These are phyloP conservation scores for Suillus fuscotomentosus DNA, from an alignment of 768 basidiomycete genomes.

Conservation along the genomic window DNA sequence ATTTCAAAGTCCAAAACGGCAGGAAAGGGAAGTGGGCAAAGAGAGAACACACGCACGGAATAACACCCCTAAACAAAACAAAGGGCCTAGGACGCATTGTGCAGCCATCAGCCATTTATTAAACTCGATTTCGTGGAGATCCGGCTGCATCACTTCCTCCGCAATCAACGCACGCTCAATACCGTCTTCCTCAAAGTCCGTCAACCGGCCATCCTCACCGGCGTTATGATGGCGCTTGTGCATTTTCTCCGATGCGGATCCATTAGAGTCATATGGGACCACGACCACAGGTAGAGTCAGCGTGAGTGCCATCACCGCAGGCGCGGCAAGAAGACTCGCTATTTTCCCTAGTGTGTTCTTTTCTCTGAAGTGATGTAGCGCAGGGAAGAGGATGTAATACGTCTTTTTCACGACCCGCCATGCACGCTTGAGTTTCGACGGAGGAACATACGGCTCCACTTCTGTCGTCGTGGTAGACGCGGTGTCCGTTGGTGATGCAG, in stretches of 20 bases:
- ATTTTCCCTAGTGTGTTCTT: slow-evolving; percentile 73
- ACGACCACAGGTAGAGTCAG: slow-evolving; percentile 90
- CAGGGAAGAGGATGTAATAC: slow-evolving; percentile 78
- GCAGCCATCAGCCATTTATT: slow-evolving; percentile 84
- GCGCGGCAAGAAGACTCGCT: slow-evolving; percentile 78
- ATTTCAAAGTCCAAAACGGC: not conserved
- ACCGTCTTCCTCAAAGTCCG: slow-evolving; percentile 77
- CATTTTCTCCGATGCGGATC: slow-evolving; percentile 22
- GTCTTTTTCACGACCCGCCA: slow-evolving; percentile 37
- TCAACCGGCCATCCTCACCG: slow-evolving; percentile 44
- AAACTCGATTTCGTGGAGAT: slow-evolving; percentile 61
- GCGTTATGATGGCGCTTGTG: slow-evolving; percentile 12
- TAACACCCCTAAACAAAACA: slow-evolving; percentile 74
- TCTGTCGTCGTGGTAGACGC: slow-evolving; percentile 40
- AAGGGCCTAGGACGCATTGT: slow-evolving; percentile 81
- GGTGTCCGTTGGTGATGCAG: slow-evolving; percentile 42
- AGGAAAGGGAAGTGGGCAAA: slow-evolving; percentile 2
- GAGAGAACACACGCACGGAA: slow-evolving; percentile 55
- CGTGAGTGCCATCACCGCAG: slow-evolving; percentile 83
- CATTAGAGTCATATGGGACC: slow-evolving; percentile 42
- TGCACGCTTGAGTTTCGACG: slow-evolving; percentile 38
- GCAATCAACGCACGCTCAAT: slow-evolving; percentile 68
- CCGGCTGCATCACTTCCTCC: slow-evolving; percentile 71
- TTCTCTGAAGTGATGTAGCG: slow-evolving; percentile 66
- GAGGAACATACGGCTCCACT: slow-evolving; percentile 41